These are phyloP conservation scores for Dryas integrifolia DNA, from an alignment of 331 rosid species.

Conservation along the genomic window DNA sequence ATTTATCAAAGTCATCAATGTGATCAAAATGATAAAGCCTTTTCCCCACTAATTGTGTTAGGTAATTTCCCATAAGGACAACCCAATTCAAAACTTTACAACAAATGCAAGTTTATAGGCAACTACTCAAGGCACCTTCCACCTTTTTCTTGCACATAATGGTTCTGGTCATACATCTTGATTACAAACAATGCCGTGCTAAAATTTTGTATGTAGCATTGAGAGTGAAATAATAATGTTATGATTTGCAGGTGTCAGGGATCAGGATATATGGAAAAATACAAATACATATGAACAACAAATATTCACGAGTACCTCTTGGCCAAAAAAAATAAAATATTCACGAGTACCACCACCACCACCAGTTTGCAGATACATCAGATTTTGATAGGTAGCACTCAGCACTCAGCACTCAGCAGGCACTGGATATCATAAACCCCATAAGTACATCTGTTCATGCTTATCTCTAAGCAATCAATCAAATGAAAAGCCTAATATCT, in stretches of 20 bases:
- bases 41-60: constrained; percentile 20
- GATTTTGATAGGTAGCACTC: constrained; percentile 9
- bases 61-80: constrained; percentile 11
- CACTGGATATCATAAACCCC: constrained; percentile 5
- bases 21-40: neutral
- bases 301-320: neutral
- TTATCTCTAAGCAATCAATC: constrained; percentile 16
- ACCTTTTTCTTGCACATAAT: neutral
- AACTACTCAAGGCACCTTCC: neutral
- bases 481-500: constrained; percentile 7
- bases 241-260: neutral
- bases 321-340: too few species aligned
- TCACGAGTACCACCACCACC: neutral
- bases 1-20: neutral
- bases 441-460: constrained; percentile 12
- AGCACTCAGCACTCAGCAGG: too few species aligned
- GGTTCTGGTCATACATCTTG: neutral
- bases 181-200: constrained; percentile 8
- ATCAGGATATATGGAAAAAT: neutral
- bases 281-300: neutral
- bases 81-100: constrained; percentile 1
- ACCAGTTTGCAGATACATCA: constrained; percentile 19
- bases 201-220: neutral
- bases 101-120: neutral
- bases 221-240: neutral